Base-by-base conservation (phyloP, 2,329 filamentous ascomycete species). In the Onygena corvina region DNA sequence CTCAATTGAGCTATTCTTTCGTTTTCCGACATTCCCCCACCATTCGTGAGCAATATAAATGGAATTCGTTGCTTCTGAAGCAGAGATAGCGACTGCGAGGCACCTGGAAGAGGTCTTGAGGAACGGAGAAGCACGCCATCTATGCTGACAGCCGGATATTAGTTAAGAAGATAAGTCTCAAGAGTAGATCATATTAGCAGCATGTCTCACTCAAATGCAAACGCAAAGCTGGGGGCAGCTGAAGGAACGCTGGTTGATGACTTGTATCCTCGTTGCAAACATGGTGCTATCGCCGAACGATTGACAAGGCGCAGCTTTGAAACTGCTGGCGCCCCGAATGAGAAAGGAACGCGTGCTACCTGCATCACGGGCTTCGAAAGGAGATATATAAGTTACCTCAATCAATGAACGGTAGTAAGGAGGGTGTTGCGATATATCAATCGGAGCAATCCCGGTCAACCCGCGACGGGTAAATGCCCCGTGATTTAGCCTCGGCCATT, bases 1-100 rank as follows among this genome's bases (percentile, higher is more conserved):
- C 77, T 81, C 48, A 93, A 73, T 53, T 89, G 83, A 5, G 71
- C 71, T 25, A 87, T 83, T 14, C 86, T 78, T 51, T 84, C 81
- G 2, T 71, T 71, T 67, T 96, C 90, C 54, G 81, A 79, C 61
- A 84, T 87, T 51, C 92, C 92, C 35, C 92, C 92, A 58, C 92
- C 92, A 67, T 98, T 98, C 52, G 92, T 98, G 54, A 98, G 75
- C 29, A 98, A 79, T 59, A 98, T 90, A 69, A 94, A 96, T 9
- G 89, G 89, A 40, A 95, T 86, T 42, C 77, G 74, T 60, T 88
- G 76, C 42, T 75, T 68, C 57, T 88, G 80, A 16, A 96, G 80
- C 59, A 80, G 83, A 25, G 73, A 70, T 16, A 98, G 76, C 11
- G 88, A 77, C 60, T 85, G 75, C 1, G 79, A 72, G 1, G 92